Percentiles rank a stretch among this genome's conserved stretches.
phyloP scores from a whole-genome alignment of 139 green algal genomes.

The Chlamydomonas schloesseri region DNA sequence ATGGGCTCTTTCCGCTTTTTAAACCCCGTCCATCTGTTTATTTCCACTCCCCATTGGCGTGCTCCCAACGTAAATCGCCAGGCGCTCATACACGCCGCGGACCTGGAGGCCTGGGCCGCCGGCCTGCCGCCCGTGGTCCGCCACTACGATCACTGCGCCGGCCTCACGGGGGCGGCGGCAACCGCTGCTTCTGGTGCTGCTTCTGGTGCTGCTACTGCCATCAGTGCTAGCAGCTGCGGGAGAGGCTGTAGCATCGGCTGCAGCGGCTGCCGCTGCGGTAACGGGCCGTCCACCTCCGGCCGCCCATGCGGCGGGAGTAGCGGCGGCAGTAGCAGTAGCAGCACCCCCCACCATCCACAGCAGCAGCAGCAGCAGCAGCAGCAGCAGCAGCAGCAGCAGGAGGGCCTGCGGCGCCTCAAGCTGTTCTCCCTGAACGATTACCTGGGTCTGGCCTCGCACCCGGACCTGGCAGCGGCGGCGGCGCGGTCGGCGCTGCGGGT shows the following conservation, averaged over 20 bases:
- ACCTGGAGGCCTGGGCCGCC: constrained; percentile 56
- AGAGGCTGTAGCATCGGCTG: too few relatives aligned
- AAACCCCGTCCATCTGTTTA: too few relatives aligned
- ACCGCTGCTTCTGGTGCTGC: neutral
- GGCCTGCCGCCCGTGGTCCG: constrained; percentile 14
- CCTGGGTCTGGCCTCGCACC: constrained; percentile 90
- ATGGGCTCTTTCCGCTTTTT: too few relatives aligned
- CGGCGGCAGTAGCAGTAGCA: too few relatives aligned
- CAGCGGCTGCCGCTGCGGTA: too few relatives aligned
- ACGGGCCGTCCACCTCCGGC: too few relatives aligned
- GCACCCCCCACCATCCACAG: neutral
- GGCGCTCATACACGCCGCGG: constrained; percentile 27
- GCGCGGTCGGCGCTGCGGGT: constrained; percentile 56
- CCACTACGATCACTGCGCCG: constrained; percentile 9
- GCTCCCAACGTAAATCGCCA: constrained; percentile 29
- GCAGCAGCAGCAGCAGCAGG: neutral
- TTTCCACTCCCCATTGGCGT: too few relatives aligned
- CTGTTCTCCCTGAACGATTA: constrained; percentile 97
- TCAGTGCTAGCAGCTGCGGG: too few relatives aligned
- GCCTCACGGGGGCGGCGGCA: too few relatives aligned
- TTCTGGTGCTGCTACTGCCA: neutral
- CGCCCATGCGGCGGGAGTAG: too few relatives aligned
- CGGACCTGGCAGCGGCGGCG: constrained; percentile 74
- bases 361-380: neutral
- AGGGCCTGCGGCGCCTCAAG: constrained; percentile 56